Percentiles rank a stretch among this genome's conserved stretches.
Evolutionary conservation across 106 monocot species (phyloP).

Genomic region (Dioscorea dumetorum): DNA sequence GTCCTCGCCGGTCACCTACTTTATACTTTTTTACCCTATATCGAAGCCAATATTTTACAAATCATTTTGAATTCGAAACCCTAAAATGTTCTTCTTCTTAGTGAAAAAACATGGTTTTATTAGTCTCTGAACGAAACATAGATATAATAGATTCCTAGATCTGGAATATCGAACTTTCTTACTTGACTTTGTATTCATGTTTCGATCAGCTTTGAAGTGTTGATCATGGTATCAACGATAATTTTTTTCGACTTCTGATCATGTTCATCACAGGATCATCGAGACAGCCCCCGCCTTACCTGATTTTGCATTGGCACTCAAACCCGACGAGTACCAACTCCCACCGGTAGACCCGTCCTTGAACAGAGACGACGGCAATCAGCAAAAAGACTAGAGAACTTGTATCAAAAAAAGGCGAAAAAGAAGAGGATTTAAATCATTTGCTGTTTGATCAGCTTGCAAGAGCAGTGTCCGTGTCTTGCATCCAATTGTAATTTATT

Average conservation of each 20-base stretch:
- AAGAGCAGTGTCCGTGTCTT: background rate
- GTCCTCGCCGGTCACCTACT: too few species aligned
- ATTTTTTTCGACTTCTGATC: background rate
- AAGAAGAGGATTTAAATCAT: too few species aligned
- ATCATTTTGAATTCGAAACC: too few species aligned
- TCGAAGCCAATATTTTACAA: too few species aligned
- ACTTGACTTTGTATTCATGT: background rate
- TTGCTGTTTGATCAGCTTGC: too few species aligned
- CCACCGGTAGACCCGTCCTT: slow-evolving; percentile 51
- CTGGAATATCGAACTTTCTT: background rate
- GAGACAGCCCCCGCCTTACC: slow-evolving; percentile 28
- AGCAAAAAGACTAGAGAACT: background rate
- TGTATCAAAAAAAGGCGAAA: background rate
- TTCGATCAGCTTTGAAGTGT: background rate
- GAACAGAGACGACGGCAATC: slow-evolving; percentile 26
- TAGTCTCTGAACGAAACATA: too few species aligned
- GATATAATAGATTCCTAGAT: too few species aligned
- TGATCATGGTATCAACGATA: background rate
- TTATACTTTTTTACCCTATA: too few species aligned
- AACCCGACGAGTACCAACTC: slow-evolving; percentile 80
- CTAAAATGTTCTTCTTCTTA: too few species aligned
- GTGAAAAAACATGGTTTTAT: too few species aligned
- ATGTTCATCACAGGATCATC: slow-evolving; percentile 31
- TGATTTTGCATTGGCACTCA: slow-evolving; percentile 34
- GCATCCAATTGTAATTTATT: background rate